Conservation (phyloP, 1,139 yeast genomes). For the Saccharomyces pastorianus region DNA sequence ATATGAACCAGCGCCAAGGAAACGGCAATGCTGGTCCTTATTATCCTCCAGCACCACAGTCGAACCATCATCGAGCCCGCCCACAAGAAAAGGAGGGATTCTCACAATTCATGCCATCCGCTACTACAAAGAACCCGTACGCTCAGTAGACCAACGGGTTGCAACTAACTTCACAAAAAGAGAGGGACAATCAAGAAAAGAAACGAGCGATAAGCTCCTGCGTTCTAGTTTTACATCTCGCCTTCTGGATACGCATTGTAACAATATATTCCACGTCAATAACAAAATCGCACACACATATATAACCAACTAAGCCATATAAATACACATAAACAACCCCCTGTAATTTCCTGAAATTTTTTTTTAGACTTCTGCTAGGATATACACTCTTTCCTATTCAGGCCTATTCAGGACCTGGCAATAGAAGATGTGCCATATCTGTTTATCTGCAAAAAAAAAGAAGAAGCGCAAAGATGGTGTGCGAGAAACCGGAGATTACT, state of each 20-base stretch:
- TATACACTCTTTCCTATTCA: too few relatives aligned
- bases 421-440: too few relatives aligned
- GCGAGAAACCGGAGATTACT: too few relatives aligned
- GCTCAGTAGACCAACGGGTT: background rate
- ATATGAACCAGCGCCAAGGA: background rate
- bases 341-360: background rate
- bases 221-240: background rate
- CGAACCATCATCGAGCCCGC: conserved; percentile 3
- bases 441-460: too few relatives aligned
- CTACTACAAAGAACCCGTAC: conserved; percentile 10
- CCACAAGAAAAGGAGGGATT: conserved; percentile 18
- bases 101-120: conserved; percentile 27
- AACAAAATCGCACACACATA: background rate
- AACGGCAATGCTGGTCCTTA: conserved; percentile 1
- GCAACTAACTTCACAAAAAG: background rate
- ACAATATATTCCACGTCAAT: background rate
- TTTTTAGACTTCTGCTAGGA: background rate
- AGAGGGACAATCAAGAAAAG: background rate
- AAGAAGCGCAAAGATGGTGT: too few relatives aligned
- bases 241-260: background rate
- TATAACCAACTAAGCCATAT: background rate
- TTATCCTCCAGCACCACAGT: conserved; percentile 11
- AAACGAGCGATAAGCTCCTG: background rate
- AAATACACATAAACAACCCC: background rate
- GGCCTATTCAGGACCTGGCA: too few relatives aligned